These are phyloP conservation scores for Stephania yunnanensis DNA, from an alignment of 164 flowering plant species.

Conservation along the genomic window DNA sequence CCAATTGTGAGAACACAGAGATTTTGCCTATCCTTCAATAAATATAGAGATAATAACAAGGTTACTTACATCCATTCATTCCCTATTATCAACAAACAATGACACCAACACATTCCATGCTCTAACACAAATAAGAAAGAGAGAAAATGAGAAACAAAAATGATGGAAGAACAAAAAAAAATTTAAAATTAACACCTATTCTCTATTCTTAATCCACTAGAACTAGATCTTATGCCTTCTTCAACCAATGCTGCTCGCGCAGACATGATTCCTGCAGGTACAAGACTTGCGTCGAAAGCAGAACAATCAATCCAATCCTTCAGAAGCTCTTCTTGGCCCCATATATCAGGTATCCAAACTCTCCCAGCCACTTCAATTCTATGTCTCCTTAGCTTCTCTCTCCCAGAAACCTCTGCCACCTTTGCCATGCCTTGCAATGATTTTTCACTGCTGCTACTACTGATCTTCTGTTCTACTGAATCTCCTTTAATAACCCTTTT, in stretches of 20 bases:
- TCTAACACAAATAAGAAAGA: not conserved
- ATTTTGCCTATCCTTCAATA: not conserved
- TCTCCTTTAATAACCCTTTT: not conserved
- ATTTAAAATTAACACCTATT: slow-evolving; percentile 24
- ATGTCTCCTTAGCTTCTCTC: slow-evolving; percentile 49
- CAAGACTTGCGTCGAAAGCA: slow-evolving; percentile 39
- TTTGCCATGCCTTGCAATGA: not conserved
- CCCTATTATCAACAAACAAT: slow-evolving; percentile 1
- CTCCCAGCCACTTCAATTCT: slow-evolving; percentile 41
- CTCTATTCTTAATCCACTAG: slow-evolving; percentile 28
- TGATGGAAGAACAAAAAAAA: not conserved
- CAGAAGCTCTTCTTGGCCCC: slow-evolving; percentile 59
- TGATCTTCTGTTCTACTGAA: too few relatives aligned
- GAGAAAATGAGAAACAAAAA: not conserved
- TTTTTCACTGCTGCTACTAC: too few relatives aligned
- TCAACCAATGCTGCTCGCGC: slow-evolving; percentile 50
- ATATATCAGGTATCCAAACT: slow-evolving; percentile 53
- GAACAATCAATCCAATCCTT: slow-evolving; percentile 60
- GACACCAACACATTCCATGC: not conserved
- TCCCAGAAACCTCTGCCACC: slow-evolving; percentile 19
- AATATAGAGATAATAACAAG: not conserved
- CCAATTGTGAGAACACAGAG: not conserved
- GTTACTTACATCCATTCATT: not conserved
- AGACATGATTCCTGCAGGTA: slow-evolving; percentile 35
- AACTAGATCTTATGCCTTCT: slow-evolving; percentile 28